Conservation (phyloP, 768 basidiomycete species). For the Collybiopsis confluens region DNA sequence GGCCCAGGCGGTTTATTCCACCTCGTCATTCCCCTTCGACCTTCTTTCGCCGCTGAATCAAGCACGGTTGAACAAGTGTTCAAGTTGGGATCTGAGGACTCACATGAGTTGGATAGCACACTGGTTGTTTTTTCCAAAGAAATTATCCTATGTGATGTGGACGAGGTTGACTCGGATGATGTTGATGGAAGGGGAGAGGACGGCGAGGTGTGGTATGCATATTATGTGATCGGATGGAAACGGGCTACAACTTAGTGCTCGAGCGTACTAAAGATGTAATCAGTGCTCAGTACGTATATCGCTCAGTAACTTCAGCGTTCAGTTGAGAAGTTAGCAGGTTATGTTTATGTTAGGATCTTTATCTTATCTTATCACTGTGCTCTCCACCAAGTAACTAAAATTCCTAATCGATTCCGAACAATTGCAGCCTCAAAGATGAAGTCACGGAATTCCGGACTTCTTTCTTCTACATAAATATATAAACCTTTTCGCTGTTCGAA, state of each 20-base stretch:
- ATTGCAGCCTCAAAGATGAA: not conserved
- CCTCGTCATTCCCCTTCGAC: constrained; percentile 72
- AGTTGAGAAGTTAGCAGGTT: too few species aligned
- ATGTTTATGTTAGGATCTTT: too few species aligned
- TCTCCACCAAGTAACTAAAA: too few species aligned
- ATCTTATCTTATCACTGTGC: too few species aligned
- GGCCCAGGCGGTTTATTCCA: constrained; percentile 45
- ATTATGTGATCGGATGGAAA: not conserved
- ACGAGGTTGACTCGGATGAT: constrained; percentile 17
- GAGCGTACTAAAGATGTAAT: too few species aligned
- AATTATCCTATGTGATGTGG: constrained; percentile 50
- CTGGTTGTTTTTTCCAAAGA: constrained; percentile 54
- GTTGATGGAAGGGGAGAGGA: constrained; percentile 13
- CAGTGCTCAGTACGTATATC: too few species aligned
- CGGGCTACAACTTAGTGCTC: too few species aligned
- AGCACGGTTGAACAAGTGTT: constrained; percentile 57
- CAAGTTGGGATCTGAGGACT: constrained; percentile 7
- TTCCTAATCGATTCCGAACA: not conserved
- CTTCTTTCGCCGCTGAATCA: constrained; percentile 59
- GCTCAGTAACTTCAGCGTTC: too few species aligned
- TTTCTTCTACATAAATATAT: not conserved
- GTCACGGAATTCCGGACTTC: not conserved
- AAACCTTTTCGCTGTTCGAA: not conserved
- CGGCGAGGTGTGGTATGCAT: constrained; percentile 20
- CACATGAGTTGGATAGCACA: constrained; percentile 11